Percentiles rank a stretch among this genome's conserved stretches.
Evolutionary conservation across 106 monocot species (phyloP).

Genomic region (Ottelia alismoides): DNA sequence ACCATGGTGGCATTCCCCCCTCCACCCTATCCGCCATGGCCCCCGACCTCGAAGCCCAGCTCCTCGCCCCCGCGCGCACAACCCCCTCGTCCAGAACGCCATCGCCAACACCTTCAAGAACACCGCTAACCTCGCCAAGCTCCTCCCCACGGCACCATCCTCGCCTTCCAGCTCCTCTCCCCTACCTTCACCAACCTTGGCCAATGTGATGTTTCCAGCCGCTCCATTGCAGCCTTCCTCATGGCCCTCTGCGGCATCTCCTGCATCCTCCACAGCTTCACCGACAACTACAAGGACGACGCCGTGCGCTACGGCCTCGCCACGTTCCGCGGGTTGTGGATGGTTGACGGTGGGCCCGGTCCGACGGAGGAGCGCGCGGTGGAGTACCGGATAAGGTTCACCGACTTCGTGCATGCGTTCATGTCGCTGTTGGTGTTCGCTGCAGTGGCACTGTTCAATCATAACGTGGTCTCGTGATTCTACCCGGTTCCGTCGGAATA

Average conservation of each 20-base stretch:
- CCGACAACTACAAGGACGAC: slow-evolving; percentile 11
- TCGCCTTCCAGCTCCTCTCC: slow-evolving; percentile 13
- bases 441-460: slow-evolving; percentile 10
- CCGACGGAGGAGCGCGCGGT: slow-evolving; percentile 2
- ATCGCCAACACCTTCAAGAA: slow-evolving; percentile 12
- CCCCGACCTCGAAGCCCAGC: too few relatives aligned
- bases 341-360: slow-evolving; percentile 4
- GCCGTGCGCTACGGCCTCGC: slow-evolving; percentile 8
- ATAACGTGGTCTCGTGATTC: slow-evolving; percentile 8
- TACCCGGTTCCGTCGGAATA: slow-evolving; percentile 5
- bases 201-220: slow-evolving; percentile 1
- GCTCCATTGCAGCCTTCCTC: background rate
- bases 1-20: too few relatives aligned
- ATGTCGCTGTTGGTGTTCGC: slow-evolving; percentile 15
- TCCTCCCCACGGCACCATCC: slow-evolving; percentile 18
- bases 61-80: too few relatives aligned
- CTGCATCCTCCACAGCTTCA: slow-evolving; percentile 9
- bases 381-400: slow-evolving; percentile 7
- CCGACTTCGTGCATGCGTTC: slow-evolving; percentile 20
- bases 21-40: too few relatives aligned
- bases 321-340: slow-evolving; percentile 10
- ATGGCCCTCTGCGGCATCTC: slow-evolving; percentile 12
- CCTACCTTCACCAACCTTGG: slow-evolving; percentile 15
- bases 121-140: slow-evolving; percentile 13
- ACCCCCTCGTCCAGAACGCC: too few relatives aligned